Base-by-base conservation (phyloP, 345 rosid species). In the Erucastrum elatum region DNA sequence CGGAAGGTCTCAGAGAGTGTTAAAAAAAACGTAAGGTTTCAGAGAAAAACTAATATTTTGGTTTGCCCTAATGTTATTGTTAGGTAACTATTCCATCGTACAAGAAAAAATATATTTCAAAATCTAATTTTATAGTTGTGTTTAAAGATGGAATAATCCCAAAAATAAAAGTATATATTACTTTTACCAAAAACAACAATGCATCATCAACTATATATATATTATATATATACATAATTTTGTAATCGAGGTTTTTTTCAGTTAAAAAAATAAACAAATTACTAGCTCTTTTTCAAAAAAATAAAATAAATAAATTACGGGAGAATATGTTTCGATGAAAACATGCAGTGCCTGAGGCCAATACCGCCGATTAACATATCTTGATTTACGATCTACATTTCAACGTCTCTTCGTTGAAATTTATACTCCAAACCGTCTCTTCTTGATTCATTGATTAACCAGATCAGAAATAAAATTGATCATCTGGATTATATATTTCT, bases 11-110 rank as follows among this genome's bases (percentile, higher is more conserved):
- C 17, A 49, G 17, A 49, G 55, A 49, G 21, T 21, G 21, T 21
- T 1, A 21, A 21, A 21, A 21, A 21, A 21, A 21, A 71, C n/a
- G 46, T 27, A 46, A 63, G 31, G 17, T 13, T 17, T 49, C 17
- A 49, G 17, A 49, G 55, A 49, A 21, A 21, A 21, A 9, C 51
- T 2, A 8, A 6, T 30, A 13, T 5, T 25, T 30, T 64, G 0
- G 35, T 39, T 71, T 71, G 72, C 81, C 81, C 76, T 71, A 71
- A 65, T 39, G 72, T 71, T 71, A 15, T 72, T 39, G 72, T 71
- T 71, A 15, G 77, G 81, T 65, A 65, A 34, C 81, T 71, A 58
- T 78, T 71, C 72, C 77, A 72, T 78, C 72, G n/a, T 67, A 55
- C 46, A 37, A 66, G 39, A 44, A 21, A 65, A 53, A 29, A 66